Base-by-base conservation (phyloP, 1,284 basidiomycete genomes). In the Microbotryum saponariae region DNA sequence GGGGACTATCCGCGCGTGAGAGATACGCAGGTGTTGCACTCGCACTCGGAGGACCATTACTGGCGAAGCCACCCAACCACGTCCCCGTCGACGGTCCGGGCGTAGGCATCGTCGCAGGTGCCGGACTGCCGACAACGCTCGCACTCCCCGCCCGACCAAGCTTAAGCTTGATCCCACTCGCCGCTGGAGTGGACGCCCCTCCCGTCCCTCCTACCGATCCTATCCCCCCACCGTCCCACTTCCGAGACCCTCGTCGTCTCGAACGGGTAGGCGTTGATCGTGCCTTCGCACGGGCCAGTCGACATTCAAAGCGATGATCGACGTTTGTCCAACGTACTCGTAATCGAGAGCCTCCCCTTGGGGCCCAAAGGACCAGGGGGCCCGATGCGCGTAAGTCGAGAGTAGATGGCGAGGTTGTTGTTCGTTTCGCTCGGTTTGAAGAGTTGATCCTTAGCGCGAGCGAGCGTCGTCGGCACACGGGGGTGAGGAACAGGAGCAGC, bases 301-400 rank as follows among this genome's bases (percentile, higher is more conserved):
- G 46, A 69, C 67, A 16, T 58, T 61, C 14, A 65, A 37, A 20
- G 29, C 48, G 31, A 69, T 16, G 23, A 63, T 25, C 18, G 60
- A 50, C 51, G 67, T 61, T 2, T 61, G 47, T 4, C 65, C 65
- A 16, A 69, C 57, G 44, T 61, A 69, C n/a, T 65, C 62, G 61
- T 73, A 73, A 37, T 64, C 58, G 21, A 63, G 45, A 31, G 70
- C 61, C 21, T 72, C 68, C 31, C 73, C 29, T 67, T 68, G 1
- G 68, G 57, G 1, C 70, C 67, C 6, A 73, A 54, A 21, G 72
- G 70, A 6, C 68, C 70, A 0, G 73, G 73, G 2, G 72, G 73
- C 1, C 71, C 73, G 37, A 73, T 66, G n/a, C 73, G 51, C 2
- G 62, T 69, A 16, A 71, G 60, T 10, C 73, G 63, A 21, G 54